Percentiles rank a stretch among this genome's conserved stretches.
Conservation (phyloP, 148 eudicot species). For the Pharnaceum exiguum region DNA sequence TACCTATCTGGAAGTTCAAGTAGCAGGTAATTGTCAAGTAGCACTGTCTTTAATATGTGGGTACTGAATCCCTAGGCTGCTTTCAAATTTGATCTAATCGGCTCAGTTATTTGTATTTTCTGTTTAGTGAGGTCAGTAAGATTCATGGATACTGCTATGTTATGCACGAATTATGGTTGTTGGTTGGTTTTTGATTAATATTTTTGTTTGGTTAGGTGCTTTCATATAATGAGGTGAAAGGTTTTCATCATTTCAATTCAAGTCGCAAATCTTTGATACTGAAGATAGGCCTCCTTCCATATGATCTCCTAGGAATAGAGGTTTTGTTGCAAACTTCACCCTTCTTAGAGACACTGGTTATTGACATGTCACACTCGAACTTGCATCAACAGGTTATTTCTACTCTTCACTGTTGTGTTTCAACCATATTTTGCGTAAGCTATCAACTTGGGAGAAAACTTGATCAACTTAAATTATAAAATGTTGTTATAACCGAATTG, state of each 20-base stretch:
- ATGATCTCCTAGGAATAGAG: constrained; percentile 8
- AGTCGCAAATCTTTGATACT: constrained; percentile 1
- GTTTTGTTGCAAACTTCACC: constrained; percentile 5
- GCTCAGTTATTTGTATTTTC: neutral
- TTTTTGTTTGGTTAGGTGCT: neutral
- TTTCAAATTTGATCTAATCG: neutral
- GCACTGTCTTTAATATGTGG: too few relatives aligned
- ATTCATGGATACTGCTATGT: too few relatives aligned
- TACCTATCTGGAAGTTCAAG: neutral
- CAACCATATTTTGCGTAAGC: too few relatives aligned
- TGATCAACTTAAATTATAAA: too few relatives aligned
- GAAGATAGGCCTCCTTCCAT: neutral
- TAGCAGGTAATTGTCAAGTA: too few relatives aligned
- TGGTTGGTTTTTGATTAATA: too few relatives aligned
- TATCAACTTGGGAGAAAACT: too few relatives aligned
- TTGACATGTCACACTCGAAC: neutral
- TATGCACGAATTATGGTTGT: neutral
- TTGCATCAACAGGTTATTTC: neutral
- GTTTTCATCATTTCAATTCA: neutral
- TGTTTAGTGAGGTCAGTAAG: too few relatives aligned
- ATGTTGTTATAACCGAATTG: too few relatives aligned
- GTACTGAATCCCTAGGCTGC: too few relatives aligned
- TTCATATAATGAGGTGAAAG: constrained; percentile 1
- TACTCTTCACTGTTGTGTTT: too few relatives aligned
- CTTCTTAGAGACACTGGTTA: neutral